A percentile compares a stretch with the other conserved stretches of the same genome.
Evolutionary conservation across 208 protist species (phyloP).

Genomic region (Histomonas meleagridis): DNA sequence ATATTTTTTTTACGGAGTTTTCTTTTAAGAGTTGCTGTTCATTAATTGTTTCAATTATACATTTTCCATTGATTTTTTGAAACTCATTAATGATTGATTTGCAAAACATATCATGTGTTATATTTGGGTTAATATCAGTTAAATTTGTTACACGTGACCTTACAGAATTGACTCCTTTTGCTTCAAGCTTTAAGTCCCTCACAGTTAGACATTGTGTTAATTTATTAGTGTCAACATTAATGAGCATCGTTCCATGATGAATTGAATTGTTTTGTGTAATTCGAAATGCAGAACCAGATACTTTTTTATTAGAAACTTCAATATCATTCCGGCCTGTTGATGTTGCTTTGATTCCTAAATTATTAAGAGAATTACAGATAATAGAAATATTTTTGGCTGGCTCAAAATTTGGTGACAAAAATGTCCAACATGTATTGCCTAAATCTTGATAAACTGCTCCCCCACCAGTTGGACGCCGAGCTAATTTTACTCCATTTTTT

Average conservation of each 20-base stretch:
- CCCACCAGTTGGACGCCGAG: not conserved
- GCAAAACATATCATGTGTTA: not conserved
- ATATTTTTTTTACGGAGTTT: not conserved
- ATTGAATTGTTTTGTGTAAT: not conserved
- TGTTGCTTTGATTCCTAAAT: not conserved
- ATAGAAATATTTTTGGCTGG: not conserved
- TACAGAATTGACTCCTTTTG: conserved; percentile 8
- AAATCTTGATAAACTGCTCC: conserved; percentile 32
- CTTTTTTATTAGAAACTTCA: not conserved
- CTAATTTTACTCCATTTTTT: not conserved
- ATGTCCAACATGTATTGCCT: conserved; percentile 25
- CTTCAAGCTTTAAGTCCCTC: not conserved
- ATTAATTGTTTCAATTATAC: not conserved
- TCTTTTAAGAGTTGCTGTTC: not conserved
- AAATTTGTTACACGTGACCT: not conserved
- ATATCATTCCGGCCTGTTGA: not conserved
- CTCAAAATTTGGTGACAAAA: not conserved
- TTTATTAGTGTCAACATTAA: not conserved
- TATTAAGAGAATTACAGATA: not conserved
- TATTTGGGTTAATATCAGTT: not conserved
- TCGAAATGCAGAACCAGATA: conserved; percentile 9
- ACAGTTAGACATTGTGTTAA: not conserved
- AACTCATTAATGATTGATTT: not conserved
- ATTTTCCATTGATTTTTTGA: not conserved
- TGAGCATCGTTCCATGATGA: not conserved